Evolutionary conservation across 106 monocot species (phyloP), one percentile per base, ranked within the genome.

Genomic region (Posidonia australis): DNA sequence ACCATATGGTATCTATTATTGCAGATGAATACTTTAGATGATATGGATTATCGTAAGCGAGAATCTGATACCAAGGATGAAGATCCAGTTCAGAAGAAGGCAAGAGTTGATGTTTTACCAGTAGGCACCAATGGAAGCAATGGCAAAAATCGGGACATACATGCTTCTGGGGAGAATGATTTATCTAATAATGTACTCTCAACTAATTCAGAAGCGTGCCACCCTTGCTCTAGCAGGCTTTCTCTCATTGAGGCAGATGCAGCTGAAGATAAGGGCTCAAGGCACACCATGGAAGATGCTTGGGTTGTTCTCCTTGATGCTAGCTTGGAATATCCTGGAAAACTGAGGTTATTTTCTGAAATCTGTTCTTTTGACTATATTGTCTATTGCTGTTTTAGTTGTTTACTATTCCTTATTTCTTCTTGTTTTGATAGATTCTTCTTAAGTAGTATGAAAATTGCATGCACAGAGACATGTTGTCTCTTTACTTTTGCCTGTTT

Each of bases 281-380:
- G 92, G 69, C 86, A 87, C 46, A 76, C 73, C 10, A 92, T 92
- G 92, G 87, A 92, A 72, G 92, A 92, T 78, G 84, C 84, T 5
- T 92, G 77, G 82, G 87, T 92, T 23, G 62, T 87, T 22, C 92
- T 92, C 72, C 77, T 75, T 43, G 82, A 87, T 77, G 75, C 79
- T 61, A 77, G 67, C 41, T 67, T 77, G 58, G 87, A 79, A 21
- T 76, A 44, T 70, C 80, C 92, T 63, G 84, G 82, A 72, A 87
- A 63, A 29, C 60, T 87, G 71, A 84, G 92, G 92, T 92, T 24
- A 52, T 46, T 62, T 58, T n/a, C 7, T 36, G 36, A 4, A 7
- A 4, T 4, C 36, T 36, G 36, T 36, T 4, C 7, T 7, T 36
- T 4, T 4, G 36, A 4, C 7, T 36, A 36, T 36, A 36, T 36